Evolutionary conservation across 2,329 filamentous ascomycete genomes (phyloP).

Genomic region (Colletotrichum sp.): DNA sequence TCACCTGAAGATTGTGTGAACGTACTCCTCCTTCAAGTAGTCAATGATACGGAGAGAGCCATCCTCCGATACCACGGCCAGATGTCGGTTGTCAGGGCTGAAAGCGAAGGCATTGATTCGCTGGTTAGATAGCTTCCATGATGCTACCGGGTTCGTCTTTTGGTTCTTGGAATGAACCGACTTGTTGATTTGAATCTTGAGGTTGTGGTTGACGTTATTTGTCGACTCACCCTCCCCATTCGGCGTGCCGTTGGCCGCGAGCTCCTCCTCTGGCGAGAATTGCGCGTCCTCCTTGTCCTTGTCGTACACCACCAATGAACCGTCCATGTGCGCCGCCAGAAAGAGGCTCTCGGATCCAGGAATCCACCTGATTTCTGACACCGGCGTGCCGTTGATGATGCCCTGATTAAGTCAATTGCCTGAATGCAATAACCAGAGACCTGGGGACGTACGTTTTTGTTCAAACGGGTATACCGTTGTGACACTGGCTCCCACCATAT

Average conservation of each 20-base stretch:
- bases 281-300: slow-evolving; percentile 93
- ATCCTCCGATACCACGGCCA: slow-evolving; percentile 92
- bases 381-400: slow-evolving; percentile 82
- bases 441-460: slow-evolving; percentile 76
- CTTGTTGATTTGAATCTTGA: slow-evolving; percentile 76
- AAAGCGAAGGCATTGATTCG: slow-evolving; percentile 91
- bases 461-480: slow-evolving; percentile 92
- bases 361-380: slow-evolving; percentile 90
- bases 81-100: slow-evolving; percentile 83
- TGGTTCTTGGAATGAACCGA: slow-evolving; percentile 94
- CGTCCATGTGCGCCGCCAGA: slow-evolving; percentile 89
- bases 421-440: neutral
- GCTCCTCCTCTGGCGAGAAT: slow-evolving; percentile 73
- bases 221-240: slow-evolving; percentile 36
- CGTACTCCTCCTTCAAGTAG: slow-evolving; percentile 86
- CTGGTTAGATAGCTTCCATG: slow-evolving; percentile 92
- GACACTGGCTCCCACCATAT: slow-evolving; percentile 99
- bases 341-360: slow-evolving; percentile 94
- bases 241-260: slow-evolving; percentile 34
- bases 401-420: slow-evolving; percentile 56
- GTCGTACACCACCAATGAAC: slow-evolving; percentile 90
- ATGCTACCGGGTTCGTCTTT: slow-evolving; percentile 88
- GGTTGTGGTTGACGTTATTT: slow-evolving; percentile 36
- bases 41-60: slow-evolving; percentile 89
- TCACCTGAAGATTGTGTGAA: neutral